Evolutionary conservation across 805 yeast species (phyloP).

Genomic region (Lipomyces chichibuensis): DNA sequence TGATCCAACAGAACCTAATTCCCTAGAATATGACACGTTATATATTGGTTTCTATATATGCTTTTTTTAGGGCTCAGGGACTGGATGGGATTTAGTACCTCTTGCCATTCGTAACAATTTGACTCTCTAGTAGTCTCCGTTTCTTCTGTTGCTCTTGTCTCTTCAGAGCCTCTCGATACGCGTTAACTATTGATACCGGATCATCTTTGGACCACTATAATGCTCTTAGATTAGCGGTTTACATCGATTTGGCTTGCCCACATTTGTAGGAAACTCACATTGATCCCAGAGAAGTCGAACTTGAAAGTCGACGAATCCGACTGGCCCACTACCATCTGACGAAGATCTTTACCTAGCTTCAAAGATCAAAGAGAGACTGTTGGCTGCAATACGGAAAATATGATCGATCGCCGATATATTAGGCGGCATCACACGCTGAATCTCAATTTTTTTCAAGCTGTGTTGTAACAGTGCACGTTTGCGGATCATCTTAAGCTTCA

Average conservation of each 20-base stretch:
- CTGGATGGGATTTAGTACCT: background rate
- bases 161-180: constrained; percentile 40
- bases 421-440: background rate
- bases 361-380: background rate
- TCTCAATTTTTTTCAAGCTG: background rate
- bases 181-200: constrained; percentile 39
- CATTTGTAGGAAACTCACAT: constrained; percentile 18
- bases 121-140: constrained; percentile 13
- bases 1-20: constrained; percentile 3
- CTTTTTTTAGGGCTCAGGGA: too few species aligned
- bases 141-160: constrained; percentile 28
- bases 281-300: constrained; percentile 35
- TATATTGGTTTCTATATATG: background rate
- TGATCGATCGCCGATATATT: background rate
- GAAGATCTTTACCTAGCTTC: background rate
- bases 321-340: constrained; percentile 1
- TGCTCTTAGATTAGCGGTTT: background rate
- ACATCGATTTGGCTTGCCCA: background rate
- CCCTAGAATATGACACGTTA: background rate
- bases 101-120: background rate
- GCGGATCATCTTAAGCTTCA: too few species aligned
- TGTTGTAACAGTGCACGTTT: too few species aligned
- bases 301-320: constrained; percentile 14
- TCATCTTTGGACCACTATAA: constrained; percentile 36
- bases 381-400: background rate